Conservation (phyloP, 2,329 filamentous ascomycete species). For the Tolypocladium ovalisporum region DNA sequence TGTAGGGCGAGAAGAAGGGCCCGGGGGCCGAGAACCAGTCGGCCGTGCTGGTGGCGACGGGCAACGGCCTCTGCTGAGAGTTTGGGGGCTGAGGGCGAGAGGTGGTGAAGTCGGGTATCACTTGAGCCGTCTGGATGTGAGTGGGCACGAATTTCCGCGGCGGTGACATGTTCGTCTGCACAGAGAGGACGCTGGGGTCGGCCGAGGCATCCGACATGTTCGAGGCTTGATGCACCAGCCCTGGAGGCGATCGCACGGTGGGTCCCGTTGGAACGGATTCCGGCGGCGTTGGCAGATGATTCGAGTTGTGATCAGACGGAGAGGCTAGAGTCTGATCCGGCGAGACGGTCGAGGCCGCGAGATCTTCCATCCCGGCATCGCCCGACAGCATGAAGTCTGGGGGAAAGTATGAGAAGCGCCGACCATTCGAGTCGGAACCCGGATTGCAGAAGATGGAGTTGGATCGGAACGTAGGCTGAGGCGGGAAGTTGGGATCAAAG, state of each 20-base stretch:
- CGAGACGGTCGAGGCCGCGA: slow-evolving; percentile 19
- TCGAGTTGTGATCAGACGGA: slow-evolving; percentile 17
- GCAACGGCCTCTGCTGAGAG: slow-evolving; percentile 30
- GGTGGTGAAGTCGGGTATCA: slow-evolving; percentile 11
- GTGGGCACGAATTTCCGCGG: slow-evolving; percentile 13
- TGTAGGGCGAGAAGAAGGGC: slow-evolving; percentile 42
- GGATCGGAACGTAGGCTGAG: slow-evolving; percentile 49
- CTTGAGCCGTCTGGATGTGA: slow-evolving; percentile 3
- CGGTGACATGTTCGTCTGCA: slow-evolving; percentile 21
- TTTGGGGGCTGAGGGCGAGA: slow-evolving; percentile 22
- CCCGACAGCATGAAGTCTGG: slow-evolving; percentile 35
- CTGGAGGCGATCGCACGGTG: slow-evolving; percentile 26
- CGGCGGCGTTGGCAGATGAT: slow-evolving; percentile 31
- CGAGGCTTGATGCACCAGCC: slow-evolving; percentile 18
- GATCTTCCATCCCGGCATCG: slow-evolving; percentile 22
- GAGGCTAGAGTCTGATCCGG: slow-evolving; percentile 16
- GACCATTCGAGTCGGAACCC: slow-evolving; percentile 40
- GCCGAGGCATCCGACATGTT: slow-evolving; percentile 18
- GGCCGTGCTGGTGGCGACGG: slow-evolving; percentile 27
- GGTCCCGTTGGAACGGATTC: slow-evolving; percentile 25
- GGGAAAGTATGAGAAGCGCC: slow-evolving; percentile 54
- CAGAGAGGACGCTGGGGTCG: slow-evolving; percentile 8
- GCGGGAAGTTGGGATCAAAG: slow-evolving; percentile 30
- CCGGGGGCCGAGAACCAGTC: slow-evolving; percentile 45
- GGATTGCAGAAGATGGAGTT: slow-evolving; percentile 57